Percentiles rank a stretch among this genome's conserved stretches.
phyloP scores from a whole-genome alignment of 805 yeast species.

The Ogataea ramenticola region DNA sequence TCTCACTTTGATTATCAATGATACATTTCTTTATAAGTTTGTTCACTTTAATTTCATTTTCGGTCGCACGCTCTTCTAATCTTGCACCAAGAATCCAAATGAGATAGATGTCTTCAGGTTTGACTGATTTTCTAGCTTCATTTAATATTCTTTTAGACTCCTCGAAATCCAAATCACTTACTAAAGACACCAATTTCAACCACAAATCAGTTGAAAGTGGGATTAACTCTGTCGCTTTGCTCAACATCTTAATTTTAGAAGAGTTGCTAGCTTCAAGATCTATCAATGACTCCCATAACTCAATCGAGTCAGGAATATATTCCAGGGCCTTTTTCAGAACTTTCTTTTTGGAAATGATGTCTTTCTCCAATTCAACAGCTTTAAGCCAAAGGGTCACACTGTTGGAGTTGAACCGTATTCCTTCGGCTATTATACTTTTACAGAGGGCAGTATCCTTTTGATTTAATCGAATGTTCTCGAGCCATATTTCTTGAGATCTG shows the following conservation, averaged over 20 bases:
- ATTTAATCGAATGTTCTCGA: conserved; percentile 67
- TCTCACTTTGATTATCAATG: conserved; percentile 26
- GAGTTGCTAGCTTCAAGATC: conserved; percentile 46
- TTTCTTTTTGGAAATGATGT: conserved; percentile 41
- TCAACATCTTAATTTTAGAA: conserved; percentile 46
- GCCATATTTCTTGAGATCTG: conserved; percentile 68
- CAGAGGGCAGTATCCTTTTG: conserved; percentile 35
- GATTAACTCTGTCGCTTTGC: conserved; percentile 61
- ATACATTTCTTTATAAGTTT: conserved; percentile 44
- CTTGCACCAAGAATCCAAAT: conserved; percentile 69
- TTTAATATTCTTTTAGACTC: conserved; percentile 52
- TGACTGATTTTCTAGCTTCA: conserved; percentile 49
- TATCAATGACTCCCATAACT: conserved; percentile 65
- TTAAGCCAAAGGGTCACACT: conserved; percentile 67
- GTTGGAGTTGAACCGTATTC: conserved; percentile 45
- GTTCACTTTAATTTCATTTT: conserved; percentile 36
- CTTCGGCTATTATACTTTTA: conserved; percentile 57
- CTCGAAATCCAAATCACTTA: conserved; percentile 32
- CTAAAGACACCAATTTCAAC: conserved; percentile 48
- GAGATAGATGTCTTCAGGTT: conserved; percentile 36
- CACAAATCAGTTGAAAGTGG: conserved; percentile 63
- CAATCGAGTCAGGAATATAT: conserved; percentile 44
- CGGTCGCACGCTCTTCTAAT: conserved; percentile 49
- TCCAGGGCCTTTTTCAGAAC: conserved; percentile 69
- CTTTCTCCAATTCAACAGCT: conserved; percentile 62